These are phyloP conservation scores for Phytophthora podocarpi DNA, from an alignment of 352 stramenopile species.

Conservation along the genomic window DNA sequence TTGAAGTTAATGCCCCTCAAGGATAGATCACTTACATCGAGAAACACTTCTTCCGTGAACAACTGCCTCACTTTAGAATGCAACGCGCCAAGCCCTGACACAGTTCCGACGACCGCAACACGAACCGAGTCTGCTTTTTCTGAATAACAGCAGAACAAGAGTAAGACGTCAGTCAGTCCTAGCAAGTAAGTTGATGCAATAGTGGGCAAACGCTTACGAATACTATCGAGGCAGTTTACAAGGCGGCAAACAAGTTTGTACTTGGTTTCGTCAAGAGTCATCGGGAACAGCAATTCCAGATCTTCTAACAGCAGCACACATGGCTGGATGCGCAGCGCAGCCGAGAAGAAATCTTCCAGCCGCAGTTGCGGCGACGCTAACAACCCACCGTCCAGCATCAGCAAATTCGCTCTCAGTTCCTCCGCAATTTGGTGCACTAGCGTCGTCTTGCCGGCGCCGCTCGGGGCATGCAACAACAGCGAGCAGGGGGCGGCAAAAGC, in stretches of 20 bases:
- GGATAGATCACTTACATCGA: slow-evolving; percentile 52
- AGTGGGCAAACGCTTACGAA: slow-evolving; percentile 43
- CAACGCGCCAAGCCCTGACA: slow-evolving; percentile 55
- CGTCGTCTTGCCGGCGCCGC: slow-evolving; percentile 77
- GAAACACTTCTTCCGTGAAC: slow-evolving; percentile 76
- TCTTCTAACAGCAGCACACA: slow-evolving; percentile 74
- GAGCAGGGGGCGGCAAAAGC: slow-evolving; percentile 37
- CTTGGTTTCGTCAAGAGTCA: slow-evolving; percentile 69
- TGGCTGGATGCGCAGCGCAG: slow-evolving; percentile 73
- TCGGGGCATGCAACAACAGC: slow-evolving; percentile 67
- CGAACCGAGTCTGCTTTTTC: slow-evolving; percentile 34
- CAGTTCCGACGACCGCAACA: slow-evolving; percentile 69
- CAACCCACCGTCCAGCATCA: slow-evolving; percentile 68
- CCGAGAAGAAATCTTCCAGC: slow-evolving; percentile 70
- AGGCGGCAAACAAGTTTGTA: slow-evolving; percentile 74
- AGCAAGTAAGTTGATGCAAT: not conserved
- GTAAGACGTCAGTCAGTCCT: not conserved
- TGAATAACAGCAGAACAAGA: slow-evolving; percentile 10
- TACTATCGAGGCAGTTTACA: slow-evolving; percentile 54
- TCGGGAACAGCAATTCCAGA: slow-evolving; percentile 78
- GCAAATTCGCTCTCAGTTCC: slow-evolving; percentile 54
- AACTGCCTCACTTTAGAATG: slow-evolving; percentile 73
- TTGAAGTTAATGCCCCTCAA: not conserved
- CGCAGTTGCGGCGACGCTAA: slow-evolving; percentile 56
- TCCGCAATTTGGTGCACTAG: slow-evolving; percentile 58